These are phyloP conservation scores for Didymella segeticola DNA, from an alignment of 2,329 filamentous ascomycete genomes.

Conservation along the genomic window DNA sequence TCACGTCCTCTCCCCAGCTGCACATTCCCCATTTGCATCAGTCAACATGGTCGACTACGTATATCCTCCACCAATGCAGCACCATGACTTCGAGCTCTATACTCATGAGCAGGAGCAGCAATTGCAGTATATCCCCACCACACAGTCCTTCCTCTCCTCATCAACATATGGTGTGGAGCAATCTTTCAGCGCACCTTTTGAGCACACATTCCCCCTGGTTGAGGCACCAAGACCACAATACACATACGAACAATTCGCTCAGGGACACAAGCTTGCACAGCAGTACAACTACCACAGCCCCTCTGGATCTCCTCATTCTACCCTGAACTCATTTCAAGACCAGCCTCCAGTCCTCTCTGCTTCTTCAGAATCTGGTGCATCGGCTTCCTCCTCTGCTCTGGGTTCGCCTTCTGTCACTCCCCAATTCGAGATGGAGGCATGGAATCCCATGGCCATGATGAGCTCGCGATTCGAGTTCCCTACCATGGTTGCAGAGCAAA, in stretches of 20 bases:
- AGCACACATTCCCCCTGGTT: conserved; percentile 44
- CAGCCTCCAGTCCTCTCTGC: conserved; percentile 55
- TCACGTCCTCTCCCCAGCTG: conserved; percentile 21
- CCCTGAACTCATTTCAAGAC: conserved; percentile 55
- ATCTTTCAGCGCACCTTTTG: conserved; percentile 48
- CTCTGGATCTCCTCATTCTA: conserved; percentile 53
- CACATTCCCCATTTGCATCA: conserved; percentile 14
- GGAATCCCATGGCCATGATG: conserved; percentile 67
- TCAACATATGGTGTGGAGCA: conserved; percentile 41
- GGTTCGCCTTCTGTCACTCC: conserved; percentile 64
- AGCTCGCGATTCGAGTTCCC: conserved; percentile 64
- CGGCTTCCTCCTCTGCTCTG: conserved; percentile 58
- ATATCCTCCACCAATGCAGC: conserved; percentile 43
- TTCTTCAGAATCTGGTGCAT: conserved; percentile 60
- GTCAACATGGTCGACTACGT: conserved; percentile 48
- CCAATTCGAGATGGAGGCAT: conserved; percentile 63
- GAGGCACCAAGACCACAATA: conserved; percentile 43
- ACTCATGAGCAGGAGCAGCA: conserved; percentile 42
- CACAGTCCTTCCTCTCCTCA: conserved; percentile 39
- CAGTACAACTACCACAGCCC: conserved; percentile 49
- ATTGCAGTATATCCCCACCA: conserved; percentile 39
- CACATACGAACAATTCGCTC: conserved; percentile 44
- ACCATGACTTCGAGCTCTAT: conserved; percentile 50
- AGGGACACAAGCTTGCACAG: conserved; percentile 47
- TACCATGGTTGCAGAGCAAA: conserved; percentile 54